Evolutionary conservation across 345 rosid genomes (phyloP).

Genomic region (Firmiana major): DNA sequence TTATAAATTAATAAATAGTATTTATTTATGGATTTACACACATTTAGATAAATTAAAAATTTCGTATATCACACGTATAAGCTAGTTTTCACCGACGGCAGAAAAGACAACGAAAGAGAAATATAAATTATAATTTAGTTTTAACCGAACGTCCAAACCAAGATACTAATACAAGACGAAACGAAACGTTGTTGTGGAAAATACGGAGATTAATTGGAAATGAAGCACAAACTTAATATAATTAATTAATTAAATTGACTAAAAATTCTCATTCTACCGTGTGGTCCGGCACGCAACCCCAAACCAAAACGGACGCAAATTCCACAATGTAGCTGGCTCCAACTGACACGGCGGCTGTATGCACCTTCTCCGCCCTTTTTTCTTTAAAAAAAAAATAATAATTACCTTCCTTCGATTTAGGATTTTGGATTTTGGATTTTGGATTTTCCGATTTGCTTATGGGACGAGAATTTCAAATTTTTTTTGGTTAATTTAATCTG

Average conservation of each 20-base stretch:
- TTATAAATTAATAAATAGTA: too few species aligned
- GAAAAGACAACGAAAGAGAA: background rate
- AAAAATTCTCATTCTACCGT: background rate
- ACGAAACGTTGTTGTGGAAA: background rate
- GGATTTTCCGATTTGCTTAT: too few species aligned
- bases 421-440: background rate
- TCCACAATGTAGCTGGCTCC: constrained; percentile 2
- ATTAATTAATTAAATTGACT: background rate
- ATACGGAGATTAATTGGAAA: background rate
- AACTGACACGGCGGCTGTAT: constrained; percentile 9
- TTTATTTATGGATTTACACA: too few species aligned
- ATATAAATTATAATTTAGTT: background rate
- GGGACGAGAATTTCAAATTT: background rate
- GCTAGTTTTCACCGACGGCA: too few species aligned
- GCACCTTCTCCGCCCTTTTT: background rate
- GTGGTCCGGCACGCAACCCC: background rate
- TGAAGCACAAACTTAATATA: background rate
- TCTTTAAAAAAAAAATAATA: too few species aligned
- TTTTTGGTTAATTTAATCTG: background rate
- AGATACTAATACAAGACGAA: background rate
- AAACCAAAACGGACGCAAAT: background rate
- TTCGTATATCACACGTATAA: too few species aligned
- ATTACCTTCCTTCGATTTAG: too few species aligned
- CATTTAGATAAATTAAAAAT: too few species aligned
- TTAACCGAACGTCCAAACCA: too few species aligned